Evolutionary conservation across 345 rosid genomes (phyloP), one percentile per base, ranked within the genome.

Genomic region (Iberis pinnata): DNA sequence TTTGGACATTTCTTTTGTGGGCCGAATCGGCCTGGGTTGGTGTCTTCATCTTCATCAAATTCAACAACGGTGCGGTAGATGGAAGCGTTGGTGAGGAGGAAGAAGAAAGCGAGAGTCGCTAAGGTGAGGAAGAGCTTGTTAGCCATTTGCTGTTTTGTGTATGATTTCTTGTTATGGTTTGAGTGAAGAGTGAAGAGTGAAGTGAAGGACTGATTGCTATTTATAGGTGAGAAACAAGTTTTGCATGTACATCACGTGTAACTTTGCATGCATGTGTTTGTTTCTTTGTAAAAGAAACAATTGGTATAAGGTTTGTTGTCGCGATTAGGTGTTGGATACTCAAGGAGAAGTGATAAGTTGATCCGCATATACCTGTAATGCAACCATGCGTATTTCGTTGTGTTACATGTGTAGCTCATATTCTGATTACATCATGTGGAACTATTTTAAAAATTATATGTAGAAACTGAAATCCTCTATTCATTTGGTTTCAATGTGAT

Each of bases 41-140:
- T 31, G 2, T 0, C 37, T 17, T 46, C 71, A 27, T 47, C 67
- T 36, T 58, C 64, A 0, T 51, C 60, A 7, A 68, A 8, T 24
- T 68, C 67, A 18, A 68, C 62, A 7, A 53, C n/a, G 18, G 61
- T 63, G 46, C 68, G 68, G 61, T 63, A 63, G 55, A 53, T 63
- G 53, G 68, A 63, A 43, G 67, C 67, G 22, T 63, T 63, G 45
- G 60, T 25, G 19, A 63, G 52, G 53, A 63, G 67, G 40, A 63
- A 13, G 13, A 22, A 63, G 31, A 63, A 19, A 8, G 68, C 53
- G 14, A 63, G 59, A 27, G 61, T 26, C 16, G 68, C 33, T 15
- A 6, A 47, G 24, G 58, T 45, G 40, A 65, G 63, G 43, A 58
- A 50, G 70, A 65, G 53, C 35, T 56, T 60, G 38, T 56, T 58